phyloP scores from a whole-genome alignment of 2,329 filamentous ascomycete species.

The Penicillium hordei region DNA sequence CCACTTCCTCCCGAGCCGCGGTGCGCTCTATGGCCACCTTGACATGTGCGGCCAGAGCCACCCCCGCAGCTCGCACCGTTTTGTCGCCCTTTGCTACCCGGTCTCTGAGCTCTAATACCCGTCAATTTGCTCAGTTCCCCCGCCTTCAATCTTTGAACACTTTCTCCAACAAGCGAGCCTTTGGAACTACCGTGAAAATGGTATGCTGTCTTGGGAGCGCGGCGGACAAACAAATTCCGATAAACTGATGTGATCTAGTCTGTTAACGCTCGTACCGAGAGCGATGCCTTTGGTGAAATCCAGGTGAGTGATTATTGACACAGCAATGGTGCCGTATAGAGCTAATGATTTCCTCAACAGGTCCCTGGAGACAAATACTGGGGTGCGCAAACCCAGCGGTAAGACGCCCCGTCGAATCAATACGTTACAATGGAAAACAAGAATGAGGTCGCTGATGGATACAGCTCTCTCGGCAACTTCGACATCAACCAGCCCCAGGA shows the following conservation, averaged over 20 bases:
- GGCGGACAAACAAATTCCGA: neutral
- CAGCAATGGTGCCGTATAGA: neutral
- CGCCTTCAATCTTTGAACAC: slow-evolving; percentile 36
- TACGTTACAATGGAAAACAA: neutral
- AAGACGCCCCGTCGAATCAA: slow-evolving; percentile 25
- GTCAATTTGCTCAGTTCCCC: slow-evolving; percentile 34
- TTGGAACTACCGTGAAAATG: slow-evolving; percentile 41
- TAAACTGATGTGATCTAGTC: slow-evolving; percentile 29
- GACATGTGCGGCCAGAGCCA: slow-evolving; percentile 38
- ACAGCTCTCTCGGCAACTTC: slow-evolving; percentile 87
- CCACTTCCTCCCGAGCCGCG: slow-evolving; percentile 38
- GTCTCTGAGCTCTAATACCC: slow-evolving; percentile 34
- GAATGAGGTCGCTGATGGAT: slow-evolving; percentile 23
- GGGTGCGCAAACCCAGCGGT: slow-evolving; percentile 93
- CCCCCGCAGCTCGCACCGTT: slow-evolving; percentile 37
- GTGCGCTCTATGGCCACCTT: slow-evolving; percentile 39
- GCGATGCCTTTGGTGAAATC: slow-evolving; percentile 96
- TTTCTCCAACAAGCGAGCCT: slow-evolving; percentile 33
- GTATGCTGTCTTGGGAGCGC: slow-evolving; percentile 23
- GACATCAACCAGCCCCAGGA: slow-evolving; percentile 99
- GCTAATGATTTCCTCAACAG: slow-evolving; percentile 31
- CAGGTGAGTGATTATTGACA: slow-evolving; percentile 50
- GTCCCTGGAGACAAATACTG: slow-evolving; percentile 93
- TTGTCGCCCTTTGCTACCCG: slow-evolving; percentile 29
- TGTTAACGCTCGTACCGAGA: slow-evolving; percentile 72